Evolutionary conservation across 177 flowering plant species (phyloP).

Genomic region (Telopea speciosissima): DNA sequence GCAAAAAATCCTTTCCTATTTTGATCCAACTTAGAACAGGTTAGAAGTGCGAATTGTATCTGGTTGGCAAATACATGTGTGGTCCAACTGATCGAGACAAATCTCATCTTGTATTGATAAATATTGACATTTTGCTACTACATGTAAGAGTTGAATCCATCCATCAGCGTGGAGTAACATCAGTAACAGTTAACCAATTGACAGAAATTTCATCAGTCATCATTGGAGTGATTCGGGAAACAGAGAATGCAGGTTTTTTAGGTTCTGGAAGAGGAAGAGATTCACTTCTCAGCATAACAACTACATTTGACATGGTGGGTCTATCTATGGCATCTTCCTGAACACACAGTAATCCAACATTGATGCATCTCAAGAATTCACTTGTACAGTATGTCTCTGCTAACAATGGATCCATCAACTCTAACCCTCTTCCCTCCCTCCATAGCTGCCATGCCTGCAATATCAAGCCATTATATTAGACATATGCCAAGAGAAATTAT

Average conservation of each 20-base stretch:
- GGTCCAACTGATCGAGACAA: too few species aligned
- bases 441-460: conserved; percentile 17
- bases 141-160: too few species aligned
- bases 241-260: conserved; percentile 24
- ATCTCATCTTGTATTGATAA: too few species aligned
- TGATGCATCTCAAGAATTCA: conserved; percentile 22
- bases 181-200: conserved; percentile 6
- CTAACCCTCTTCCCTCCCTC: conserved; percentile 14
- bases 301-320: conserved; percentile 36
- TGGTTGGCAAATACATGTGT: too few species aligned
- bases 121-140: too few species aligned
- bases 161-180: conserved; percentile 7
- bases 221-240: not conserved
- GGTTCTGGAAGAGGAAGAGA: conserved; percentile 14
- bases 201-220: not conserved
- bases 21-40: too few species aligned
- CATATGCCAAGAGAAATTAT: not conserved
- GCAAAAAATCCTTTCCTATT: too few species aligned
- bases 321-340: conserved; percentile 29
- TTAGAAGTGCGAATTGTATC: too few species aligned
- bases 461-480: not conserved
- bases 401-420: conserved; percentile 15
- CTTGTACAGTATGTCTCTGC: conserved; percentile 8
- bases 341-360: conserved; percentile 35
- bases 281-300: conserved; percentile 24